These are phyloP conservation scores for Aspergillus panamensis DNA, from an alignment of 495 filamentous ascomycete genomes.

Conservation along the genomic window DNA sequence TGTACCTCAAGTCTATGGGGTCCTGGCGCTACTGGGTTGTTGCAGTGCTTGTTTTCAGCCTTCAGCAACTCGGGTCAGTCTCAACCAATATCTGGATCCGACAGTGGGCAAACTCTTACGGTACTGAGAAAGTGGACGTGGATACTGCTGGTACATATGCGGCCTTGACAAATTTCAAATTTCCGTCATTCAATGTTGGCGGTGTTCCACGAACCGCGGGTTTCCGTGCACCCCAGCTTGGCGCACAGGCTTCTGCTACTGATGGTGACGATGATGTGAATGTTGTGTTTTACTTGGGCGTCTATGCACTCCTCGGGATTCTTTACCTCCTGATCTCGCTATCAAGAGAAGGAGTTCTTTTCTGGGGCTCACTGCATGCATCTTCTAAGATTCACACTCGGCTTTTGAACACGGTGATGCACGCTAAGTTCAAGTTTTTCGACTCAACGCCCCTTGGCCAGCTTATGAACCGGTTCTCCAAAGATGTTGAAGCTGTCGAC, in stretches of 20 bases:
- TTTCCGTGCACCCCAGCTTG: slow-evolving; percentile 29
- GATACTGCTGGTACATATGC: slow-evolving; percentile 39
- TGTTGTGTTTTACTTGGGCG: slow-evolving; percentile 73
- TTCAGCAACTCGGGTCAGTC: slow-evolving; percentile 79
- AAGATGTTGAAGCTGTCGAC: slow-evolving; percentile 91
- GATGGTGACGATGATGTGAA: slow-evolving; percentile 57
- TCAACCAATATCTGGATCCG: slow-evolving; percentile 92
- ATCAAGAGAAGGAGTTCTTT: slow-evolving; percentile 76
- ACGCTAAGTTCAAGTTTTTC: slow-evolving; percentile 95
- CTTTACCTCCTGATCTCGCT: slow-evolving; percentile 72
- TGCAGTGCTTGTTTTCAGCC: slow-evolving; percentile 66
- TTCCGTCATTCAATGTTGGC: slow-evolving; percentile 41
- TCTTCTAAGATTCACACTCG: slow-evolving; percentile 80
- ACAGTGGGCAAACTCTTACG: slow-evolving; percentile 74
- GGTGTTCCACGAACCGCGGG: slow-evolving; percentile 36
- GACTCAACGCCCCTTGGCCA: slow-evolving; percentile 95
- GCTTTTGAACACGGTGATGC: slow-evolving; percentile 73
- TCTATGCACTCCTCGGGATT: slow-evolving; percentile 78
- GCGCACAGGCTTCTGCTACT: slow-evolving; percentile 18
- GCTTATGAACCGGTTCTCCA: slow-evolving; percentile 98
- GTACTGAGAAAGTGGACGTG: slow-evolving; percentile 24
- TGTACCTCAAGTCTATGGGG: slow-evolving; percentile 89
- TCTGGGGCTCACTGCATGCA: slow-evolving; percentile 87
- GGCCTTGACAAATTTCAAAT: slow-evolving; percentile 38
- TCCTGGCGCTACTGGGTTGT: slow-evolving; percentile 89